Percentiles rank a stretch among this genome's conserved stretches.
These are phyloP conservation scores for Castanea mollissima DNA, from an alignment of 306 rosid genomes.

Conservation along the genomic window DNA sequence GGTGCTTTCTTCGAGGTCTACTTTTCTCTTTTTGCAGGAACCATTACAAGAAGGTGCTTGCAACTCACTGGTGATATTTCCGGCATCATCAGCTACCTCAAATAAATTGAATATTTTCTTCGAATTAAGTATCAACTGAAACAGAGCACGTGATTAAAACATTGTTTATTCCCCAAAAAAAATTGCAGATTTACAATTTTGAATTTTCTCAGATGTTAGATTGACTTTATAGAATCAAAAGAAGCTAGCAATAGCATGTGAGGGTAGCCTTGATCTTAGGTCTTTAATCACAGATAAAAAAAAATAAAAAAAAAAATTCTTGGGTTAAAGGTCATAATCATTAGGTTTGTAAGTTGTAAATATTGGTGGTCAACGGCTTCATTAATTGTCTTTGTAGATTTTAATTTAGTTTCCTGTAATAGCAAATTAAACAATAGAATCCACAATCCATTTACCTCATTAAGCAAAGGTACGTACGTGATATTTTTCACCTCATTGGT, in stretches of 20 bases:
- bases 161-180: conserved; percentile 18
- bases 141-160: conserved; percentile 42
- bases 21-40: too few relatives aligned
- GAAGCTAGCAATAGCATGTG: conserved; percentile 51
- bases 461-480: background rate
- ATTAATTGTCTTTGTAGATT: background rate
- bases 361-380: conserved; percentile 38
- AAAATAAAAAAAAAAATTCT: too few relatives aligned
- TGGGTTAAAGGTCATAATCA: background rate
- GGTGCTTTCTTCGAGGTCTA: too few relatives aligned
- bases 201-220: conserved; percentile 6
- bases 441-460: conserved; percentile 7
- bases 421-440: background rate
- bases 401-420: background rate
- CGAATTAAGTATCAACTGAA: conserved; percentile 13
- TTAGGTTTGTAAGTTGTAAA: conserved; percentile 30
- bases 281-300: background rate
- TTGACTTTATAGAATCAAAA: background rate
- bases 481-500: too few relatives aligned
- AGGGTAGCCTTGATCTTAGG: conserved; percentile 37
- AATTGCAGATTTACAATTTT: background rate
- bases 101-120: background rate
- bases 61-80: too few relatives aligned
- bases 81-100: too few relatives aligned
- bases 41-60: too few relatives aligned